These are phyloP conservation scores for Lactarius hengduanensis DNA, from an alignment of 768 basidiomycete genomes.

Conservation along the genomic window DNA sequence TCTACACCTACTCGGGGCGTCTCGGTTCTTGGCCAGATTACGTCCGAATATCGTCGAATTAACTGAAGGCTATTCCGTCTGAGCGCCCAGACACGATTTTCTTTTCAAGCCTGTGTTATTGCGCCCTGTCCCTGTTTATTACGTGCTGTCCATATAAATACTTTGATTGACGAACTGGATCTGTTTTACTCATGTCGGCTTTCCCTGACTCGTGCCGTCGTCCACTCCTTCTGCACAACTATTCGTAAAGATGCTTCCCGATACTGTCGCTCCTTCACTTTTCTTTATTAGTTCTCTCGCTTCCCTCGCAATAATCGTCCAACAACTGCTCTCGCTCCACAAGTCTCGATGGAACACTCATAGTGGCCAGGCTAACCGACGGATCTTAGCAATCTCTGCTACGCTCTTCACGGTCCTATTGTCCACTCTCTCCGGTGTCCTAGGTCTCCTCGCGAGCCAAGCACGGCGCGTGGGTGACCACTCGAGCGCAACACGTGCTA, in stretches of 20 bases:
- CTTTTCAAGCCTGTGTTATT: conserved; percentile 6
- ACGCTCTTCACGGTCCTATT: conserved; percentile 13
- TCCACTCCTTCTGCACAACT: conserved; percentile 14
- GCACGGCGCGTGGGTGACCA: conserved; percentile 5
- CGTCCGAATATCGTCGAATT: conserved; percentile 16
- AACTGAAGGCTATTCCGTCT: background rate
- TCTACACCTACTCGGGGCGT: background rate
- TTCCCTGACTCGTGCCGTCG: conserved; percentile 6
- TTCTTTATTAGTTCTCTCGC: conserved; percentile 21
- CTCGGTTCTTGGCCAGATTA: conserved; percentile 24
- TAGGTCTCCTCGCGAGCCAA: conserved; percentile 17
- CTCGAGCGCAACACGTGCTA: conserved; percentile 11
- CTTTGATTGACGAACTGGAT: background rate
- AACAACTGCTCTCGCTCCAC: conserved; percentile 13
- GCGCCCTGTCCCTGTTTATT: background rate
- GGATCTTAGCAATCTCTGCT: conserved; percentile 13
- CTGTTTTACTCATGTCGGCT: conserved; percentile 11
- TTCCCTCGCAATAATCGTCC: conserved; percentile 8
- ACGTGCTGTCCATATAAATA: conserved; percentile 18
- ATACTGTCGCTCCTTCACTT: conserved; percentile 22
- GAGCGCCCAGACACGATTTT: background rate
- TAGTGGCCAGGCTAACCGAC: conserved; percentile 14
- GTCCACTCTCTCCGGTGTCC: conserved; percentile 12
- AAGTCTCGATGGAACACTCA: conserved; percentile 20
- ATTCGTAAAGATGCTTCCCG: conserved; percentile 10